Evolutionary conservation across 148 eudicot species (phyloP), one percentile per base, ranked within the genome.

Genomic region (Dysphania ambrosioides): DNA sequence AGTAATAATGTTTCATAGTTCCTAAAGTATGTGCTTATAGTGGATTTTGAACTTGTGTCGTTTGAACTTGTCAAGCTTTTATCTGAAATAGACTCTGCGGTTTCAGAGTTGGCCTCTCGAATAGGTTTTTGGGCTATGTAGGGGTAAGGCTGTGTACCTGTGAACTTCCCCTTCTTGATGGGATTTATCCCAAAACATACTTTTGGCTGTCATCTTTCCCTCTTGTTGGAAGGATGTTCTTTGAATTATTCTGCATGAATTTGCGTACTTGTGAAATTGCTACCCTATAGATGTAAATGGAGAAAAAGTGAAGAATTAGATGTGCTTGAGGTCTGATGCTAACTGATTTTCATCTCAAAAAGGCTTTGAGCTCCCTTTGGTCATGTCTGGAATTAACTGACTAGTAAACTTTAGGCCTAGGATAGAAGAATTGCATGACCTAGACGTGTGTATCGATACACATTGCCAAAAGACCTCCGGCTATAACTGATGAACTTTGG

Each of bases 1-100:
- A 91, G 98, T 87, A 56, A 18, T 78, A 16, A 19, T 40, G 49
- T 70, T 36, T 27, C 60, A n/a, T 6, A 29, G 24, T 72, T 42
- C 24, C 32, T 77, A 57, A 8, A 23, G 40, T 24, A 36, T 41
- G 38, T 15, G 7, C 27, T 2, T 35, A 13, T 15, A 8, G 24
- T 29, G 5, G 75, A 36, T 72, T 41, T 40, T 6, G 32, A 31
- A 38, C 16, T 34, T 34, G 32, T 23, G 11, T 58, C 18, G 15
- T 57, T 12, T 19, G 1, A 35, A 36, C 18, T 24, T 58, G 15
- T 30, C 2, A 59, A 18, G 27, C 15, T 5, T 32, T 41, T 19
- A 0, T 18, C 40, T 31, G 36, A 61, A 61, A 21, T 61, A 61
- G 36, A 61, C 31, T 11, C 21, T 61, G 36, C n/a, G 6, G 23